phyloP scores from a whole-genome alignment of 2,329 filamentous ascomycete genomes.

The Lecanicillium sp. region DNA sequence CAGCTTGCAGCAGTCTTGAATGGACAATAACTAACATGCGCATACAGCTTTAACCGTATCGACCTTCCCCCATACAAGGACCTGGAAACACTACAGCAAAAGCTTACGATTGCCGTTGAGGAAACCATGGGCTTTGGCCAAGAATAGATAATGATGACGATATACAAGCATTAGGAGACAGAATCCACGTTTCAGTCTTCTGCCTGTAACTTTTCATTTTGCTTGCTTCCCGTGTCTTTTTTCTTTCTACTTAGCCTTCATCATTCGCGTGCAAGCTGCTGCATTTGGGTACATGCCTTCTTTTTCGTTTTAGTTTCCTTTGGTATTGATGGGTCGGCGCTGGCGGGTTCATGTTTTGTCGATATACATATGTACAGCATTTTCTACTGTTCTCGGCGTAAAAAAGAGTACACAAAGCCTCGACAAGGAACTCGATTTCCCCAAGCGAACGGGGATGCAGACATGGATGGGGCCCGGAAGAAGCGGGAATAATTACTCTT shows the following conservation, averaged over 20 bases:
- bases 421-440: too few relatives aligned
- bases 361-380: conserved; percentile 1
- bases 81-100: conserved; percentile 74
- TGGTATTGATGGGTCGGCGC: conserved; percentile 8
- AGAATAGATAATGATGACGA: conserved; percentile 51
- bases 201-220: conserved; percentile 8
- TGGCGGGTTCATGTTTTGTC: conserved; percentile 1
- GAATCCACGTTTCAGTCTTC: too few relatives aligned
- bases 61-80: conserved; percentile 91
- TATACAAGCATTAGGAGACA: too few relatives aligned
- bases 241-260: conserved; percentile 6
- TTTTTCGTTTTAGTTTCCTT: conserved; percentile 13
- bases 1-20: conserved; percentile 4
- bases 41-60: conserved; percentile 76
- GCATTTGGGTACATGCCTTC: conserved; percentile 10
- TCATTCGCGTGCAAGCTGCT: conserved; percentile 1
- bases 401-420: too few relatives aligned
- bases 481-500: too few relatives aligned
- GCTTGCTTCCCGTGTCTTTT: conserved; percentile 6
- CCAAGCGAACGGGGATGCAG: too few relatives aligned
- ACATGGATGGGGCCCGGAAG: too few relatives aligned
- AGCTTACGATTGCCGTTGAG: conserved; percentile 94
- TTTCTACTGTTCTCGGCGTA: too few relatives aligned
- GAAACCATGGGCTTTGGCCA: conserved; percentile 98
- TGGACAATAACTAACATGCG: conserved; percentile 14